Evolutionary conservation across 352 stramenopile genomes (phyloP), one percentile per base, ranked within the genome.

Genomic region (Pythium brassicae): DNA sequence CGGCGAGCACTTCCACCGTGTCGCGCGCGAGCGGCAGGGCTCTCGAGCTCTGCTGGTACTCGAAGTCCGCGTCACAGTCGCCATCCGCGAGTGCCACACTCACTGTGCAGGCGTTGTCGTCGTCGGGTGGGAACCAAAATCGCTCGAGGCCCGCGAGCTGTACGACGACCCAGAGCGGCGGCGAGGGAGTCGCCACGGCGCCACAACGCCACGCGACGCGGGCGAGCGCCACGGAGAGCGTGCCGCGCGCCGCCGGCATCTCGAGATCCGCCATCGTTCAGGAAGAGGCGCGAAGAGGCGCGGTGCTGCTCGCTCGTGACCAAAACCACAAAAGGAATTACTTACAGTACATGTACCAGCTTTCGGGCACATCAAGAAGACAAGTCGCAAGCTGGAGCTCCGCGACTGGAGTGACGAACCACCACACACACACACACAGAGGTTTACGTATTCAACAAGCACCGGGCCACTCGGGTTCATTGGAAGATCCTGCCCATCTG

Each of bases 11-110:
- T 43, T 71, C 62, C 35, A 87, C 56, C 44, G 65, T 54, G 3
- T 64, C 68, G 3, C 39, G 58, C 7, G 65, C 71, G 26, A 88
- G 55, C 11, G 52, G 44, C 7, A 90, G 44, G 0, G 72, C 40
- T 23, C 63, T 68, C 0, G 79, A 88, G 54, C 59, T 74, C 47
- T 90, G 79, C n/a, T 49, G 55, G 62, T 87, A 89, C 40, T 62
- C 57, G 10, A 84, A 49, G 23, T 44, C 50, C 0, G 44, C 4
- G 32, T 32, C 32, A 4, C 34, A 14, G 2, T 44, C 50, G 35
- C 23, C 20, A 22, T 47, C 42, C 27, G 23, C 52, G 20, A 22
- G 17, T 27, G 56, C 12, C 65, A 50, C 14, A 2, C 22, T 34
- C 23, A n/a, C 45, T 20, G 26, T 20, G 49, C 34, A 29, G 19